These are phyloP conservation scores for Grammothele lineata DNA, from an alignment of 768 basidiomycete species.

Conservation along the genomic window DNA sequence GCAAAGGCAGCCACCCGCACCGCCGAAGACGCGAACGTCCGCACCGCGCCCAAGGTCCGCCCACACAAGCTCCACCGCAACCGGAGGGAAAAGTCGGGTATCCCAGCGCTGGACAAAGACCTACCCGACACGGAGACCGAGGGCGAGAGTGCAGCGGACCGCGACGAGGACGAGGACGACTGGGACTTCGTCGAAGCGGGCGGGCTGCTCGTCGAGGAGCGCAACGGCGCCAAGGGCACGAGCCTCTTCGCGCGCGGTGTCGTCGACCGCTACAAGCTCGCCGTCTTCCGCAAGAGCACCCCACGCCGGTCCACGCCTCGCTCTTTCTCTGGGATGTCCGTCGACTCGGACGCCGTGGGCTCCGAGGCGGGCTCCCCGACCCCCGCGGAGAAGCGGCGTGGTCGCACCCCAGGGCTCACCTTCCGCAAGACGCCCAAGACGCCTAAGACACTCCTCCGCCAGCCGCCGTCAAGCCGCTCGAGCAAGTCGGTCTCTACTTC, in stretches of 20 bases:
- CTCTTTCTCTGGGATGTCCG: conserved; percentile 56
- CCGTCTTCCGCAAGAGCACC: conserved; percentile 82
- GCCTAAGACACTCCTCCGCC: conserved; percentile 47
- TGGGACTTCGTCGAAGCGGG: conserved; percentile 88
- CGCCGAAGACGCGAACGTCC: conserved; percentile 18
- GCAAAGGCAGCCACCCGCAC: conserved; percentile 11
- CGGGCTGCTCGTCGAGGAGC: conserved; percentile 64
- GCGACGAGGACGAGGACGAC: conserved; percentile 73
- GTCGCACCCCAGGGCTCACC: conserved; percentile 61
- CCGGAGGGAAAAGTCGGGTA: conserved; percentile 79
- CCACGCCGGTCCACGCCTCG: conserved; percentile 46
- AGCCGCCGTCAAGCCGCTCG: conserved; percentile 39
- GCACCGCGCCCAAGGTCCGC: conserved; percentile 13
- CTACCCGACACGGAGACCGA: conserved; percentile 51
- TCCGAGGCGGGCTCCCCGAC: conserved; percentile 38
- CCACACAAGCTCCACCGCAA: conserved; percentile 27
- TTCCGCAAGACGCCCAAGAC: conserved; percentile 71
- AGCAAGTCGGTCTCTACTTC: conserved; percentile 40
- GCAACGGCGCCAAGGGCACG: conserved; percentile 73
- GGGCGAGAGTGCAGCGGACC: conserved; percentile 36
- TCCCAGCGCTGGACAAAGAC: conserved; percentile 74
- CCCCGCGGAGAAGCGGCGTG: conserved; percentile 54
- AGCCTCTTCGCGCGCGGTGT: conserved; percentile 90
- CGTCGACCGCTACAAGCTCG: conserved; percentile 80
- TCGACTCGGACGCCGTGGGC: conserved; percentile 41